Evolutionary conservation across 371 early-diverging fungal genomes (phyloP).

Genomic region (Rhizopus sp.): DNA sequence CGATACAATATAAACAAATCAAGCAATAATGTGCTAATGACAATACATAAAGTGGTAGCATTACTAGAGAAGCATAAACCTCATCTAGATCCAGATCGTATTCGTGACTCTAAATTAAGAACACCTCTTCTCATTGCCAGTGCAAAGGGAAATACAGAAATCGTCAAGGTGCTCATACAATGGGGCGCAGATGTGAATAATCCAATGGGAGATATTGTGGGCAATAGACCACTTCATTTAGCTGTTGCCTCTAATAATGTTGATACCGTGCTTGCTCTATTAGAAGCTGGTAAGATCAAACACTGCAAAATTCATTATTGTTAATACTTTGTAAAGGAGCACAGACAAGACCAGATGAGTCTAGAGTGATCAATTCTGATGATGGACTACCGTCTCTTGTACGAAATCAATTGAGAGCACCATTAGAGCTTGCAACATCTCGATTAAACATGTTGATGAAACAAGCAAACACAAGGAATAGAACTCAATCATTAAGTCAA

Average conservation of each 20-base stretch:
- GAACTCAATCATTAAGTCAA: constrained; percentile 18
- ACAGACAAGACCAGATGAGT: not conserved
- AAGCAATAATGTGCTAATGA: not conserved
- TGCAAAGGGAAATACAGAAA: constrained; percentile 45
- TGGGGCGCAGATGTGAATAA: constrained; percentile 51
- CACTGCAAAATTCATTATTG: not conserved
- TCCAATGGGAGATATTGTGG: constrained; percentile 49
- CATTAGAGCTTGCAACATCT: constrained; percentile 40
- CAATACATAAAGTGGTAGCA: constrained; percentile 23
- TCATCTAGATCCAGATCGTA: constrained; percentile 40
- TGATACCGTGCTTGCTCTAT: constrained; percentile 41
- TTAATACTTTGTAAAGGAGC: not conserved
- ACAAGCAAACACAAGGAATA: constrained; percentile 9
- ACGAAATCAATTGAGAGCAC: constrained; percentile 20
- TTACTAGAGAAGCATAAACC: constrained; percentile 30
- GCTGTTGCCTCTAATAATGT: constrained; percentile 50
- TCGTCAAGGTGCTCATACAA: constrained; percentile 33
- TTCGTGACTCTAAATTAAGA: constrained; percentile 48
- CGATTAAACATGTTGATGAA: constrained; percentile 38
- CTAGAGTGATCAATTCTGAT: constrained; percentile 1
- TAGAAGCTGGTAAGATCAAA: constrained; percentile 36
- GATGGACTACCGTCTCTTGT: constrained; percentile 11
- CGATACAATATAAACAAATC: not conserved
- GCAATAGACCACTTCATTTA: constrained; percentile 49
- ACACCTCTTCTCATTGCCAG: constrained; percentile 50